Base-by-base conservation (phyloP, 1,284 basidiomycete species). In the Coniferiporia weirii region DNA sequence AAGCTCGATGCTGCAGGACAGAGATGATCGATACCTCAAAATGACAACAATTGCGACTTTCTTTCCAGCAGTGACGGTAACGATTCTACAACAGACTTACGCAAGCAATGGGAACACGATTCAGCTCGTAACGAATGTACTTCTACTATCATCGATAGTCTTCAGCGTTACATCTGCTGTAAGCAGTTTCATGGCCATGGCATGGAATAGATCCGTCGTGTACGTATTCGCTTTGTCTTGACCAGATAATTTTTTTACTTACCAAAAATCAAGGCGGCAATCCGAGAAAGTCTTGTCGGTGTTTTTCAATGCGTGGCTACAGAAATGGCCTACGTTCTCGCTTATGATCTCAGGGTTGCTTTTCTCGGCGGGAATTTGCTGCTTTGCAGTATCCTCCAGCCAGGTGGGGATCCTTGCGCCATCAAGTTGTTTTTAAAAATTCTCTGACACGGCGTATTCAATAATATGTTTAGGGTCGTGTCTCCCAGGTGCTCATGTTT, bases 31-130 rank as follows among this genome's bases (percentile, higher is more conserved):
- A 8, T 56, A 44, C 19, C 36, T 56, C n/a, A 56, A 3, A 12
- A 56, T 56, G 46, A 56, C 54, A 27, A 49, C 54, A 3, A 56
- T 56, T 45, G 54, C 54, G 10, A 49, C 54, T 7, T 56, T 56
- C 35, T 56, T 56, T 15, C 36, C 54, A 38, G 54, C 32, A 10
- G 54, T 56, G 13, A 56, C 54, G 19, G 54, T 46, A 36, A 56
- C 54, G 20, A 49, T 40, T 13, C 20, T 56, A 20, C 54, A 56
- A 19, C 34, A 48, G 27, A 19, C 54, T 9, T 56, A 47, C 48
- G 19, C 35, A 19, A n/a, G 4, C 46, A 56, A 20, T 36, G 20
- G 22, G 13, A n/a, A 35, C n/a, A 8, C 54, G 5, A 12, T 56
- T 38, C 45, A 48, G 12, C n/a, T 36, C 1, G 27, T 34, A 12